phyloP scores from a whole-genome alignment of 176 grass and related monocot genomes.

The Hyparrhenia diplandra region DNA sequence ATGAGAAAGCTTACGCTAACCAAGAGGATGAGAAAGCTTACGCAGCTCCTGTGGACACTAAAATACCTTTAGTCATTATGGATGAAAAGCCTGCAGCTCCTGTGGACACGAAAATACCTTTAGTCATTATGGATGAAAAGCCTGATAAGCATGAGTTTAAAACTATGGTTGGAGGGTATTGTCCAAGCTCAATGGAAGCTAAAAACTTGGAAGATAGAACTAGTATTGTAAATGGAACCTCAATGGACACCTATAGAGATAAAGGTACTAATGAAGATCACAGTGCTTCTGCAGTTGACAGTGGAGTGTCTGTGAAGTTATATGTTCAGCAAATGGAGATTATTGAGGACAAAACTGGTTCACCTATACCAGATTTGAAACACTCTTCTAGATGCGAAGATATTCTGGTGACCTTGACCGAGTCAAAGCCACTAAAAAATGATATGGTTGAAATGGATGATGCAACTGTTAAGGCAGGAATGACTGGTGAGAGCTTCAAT shows the following conservation, averaged over 20 bases:
- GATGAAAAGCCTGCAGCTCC: too few relatives aligned
- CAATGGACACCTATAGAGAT: slow-evolving; percentile 4
- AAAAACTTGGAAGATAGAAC: slow-evolving; percentile 7
- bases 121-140: slow-evolving; percentile 13
- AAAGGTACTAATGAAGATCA: slow-evolving; percentile 11
- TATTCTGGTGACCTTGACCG: not conserved
- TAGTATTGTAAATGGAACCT: slow-evolving; percentile 5
- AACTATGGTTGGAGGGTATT: not conserved
- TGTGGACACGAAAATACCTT: not conserved
- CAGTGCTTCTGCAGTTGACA: slow-evolving; percentile 23
- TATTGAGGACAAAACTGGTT: slow-evolving; percentile 1
- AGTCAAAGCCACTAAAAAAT: slow-evolving; percentile 6
- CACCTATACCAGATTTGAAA: slow-evolving; percentile 14
- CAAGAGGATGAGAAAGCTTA: slow-evolving; percentile 10
- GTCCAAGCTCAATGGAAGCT: slow-evolving; percentile 26
- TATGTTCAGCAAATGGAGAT: not conserved
- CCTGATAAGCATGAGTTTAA: slow-evolving; percentile 24
- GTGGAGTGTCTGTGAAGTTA: slow-evolving; percentile 6
- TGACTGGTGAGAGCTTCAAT: slow-evolving; percentile 15
- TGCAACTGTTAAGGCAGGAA: slow-evolving; percentile 2
- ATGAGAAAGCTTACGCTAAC: too few relatives aligned
- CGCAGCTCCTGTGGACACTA: not conserved
- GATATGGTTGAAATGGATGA: slow-evolving; percentile 26
- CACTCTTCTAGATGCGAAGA: not conserved
- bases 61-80: too few relatives aligned